Evolutionary conservation across 176 grass and related monocot species (phyloP).

Genomic region (Aegilops longissima): DNA sequence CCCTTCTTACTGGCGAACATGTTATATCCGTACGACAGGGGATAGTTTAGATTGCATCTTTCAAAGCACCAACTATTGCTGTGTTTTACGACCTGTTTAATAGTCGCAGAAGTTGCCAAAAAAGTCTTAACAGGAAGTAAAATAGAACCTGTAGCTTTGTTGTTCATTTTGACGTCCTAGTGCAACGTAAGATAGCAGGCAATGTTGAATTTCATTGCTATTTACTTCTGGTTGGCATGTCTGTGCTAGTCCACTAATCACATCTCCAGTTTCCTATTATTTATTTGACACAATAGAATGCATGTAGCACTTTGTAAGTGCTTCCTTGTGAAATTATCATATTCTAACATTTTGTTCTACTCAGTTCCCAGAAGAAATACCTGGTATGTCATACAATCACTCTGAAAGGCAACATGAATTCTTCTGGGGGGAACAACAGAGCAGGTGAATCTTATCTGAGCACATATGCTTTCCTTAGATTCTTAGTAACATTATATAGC

Average conservation of each 20-base stretch:
- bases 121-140: background rate
- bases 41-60: background rate
- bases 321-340: conserved; percentile 22
- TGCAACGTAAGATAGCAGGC: background rate
- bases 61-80: background rate
- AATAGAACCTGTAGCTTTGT: background rate
- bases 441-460: conserved; percentile 36
- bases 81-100: background rate
- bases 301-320: background rate
- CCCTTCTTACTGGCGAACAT: conserved; percentile 6
- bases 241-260: background rate
- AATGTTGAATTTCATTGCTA: background rate
- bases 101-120: background rate
- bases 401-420: conserved; percentile 44
- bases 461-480: conserved; percentile 4
- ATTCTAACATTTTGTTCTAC: conserved; percentile 33
- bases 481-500: background rate
- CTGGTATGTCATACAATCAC: conserved; percentile 25
- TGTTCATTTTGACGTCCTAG: background rate
- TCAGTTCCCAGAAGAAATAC: conserved; percentile 51
- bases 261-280: background rate
- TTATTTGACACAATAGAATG: background rate
- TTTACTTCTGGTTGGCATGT: background rate
- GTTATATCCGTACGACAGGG: background rate
- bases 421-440: conserved; percentile 30